A percentile compares a stretch with the other conserved stretches of the same genome.
These are phyloP conservation scores for Xylariomycetidae sp. DNA, from an alignment of 2,329 filamentous ascomycete genomes.

Conservation along the genomic window DNA sequence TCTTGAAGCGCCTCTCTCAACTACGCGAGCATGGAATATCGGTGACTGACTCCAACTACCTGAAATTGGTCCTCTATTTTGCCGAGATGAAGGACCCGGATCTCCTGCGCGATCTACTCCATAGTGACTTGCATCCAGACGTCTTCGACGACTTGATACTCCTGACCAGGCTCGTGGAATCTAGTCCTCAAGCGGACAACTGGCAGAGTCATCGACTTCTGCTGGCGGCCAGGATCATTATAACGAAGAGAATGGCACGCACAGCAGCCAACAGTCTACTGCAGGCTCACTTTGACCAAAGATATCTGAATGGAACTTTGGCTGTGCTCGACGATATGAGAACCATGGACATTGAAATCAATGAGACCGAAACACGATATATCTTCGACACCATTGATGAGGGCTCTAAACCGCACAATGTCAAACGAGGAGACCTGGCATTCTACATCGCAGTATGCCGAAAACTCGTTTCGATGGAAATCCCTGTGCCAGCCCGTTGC, in stretches of 20 bases:
- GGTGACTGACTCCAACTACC: constrained; percentile 60
- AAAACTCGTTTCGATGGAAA: constrained; percentile 33
- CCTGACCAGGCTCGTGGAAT: constrained; percentile 34
- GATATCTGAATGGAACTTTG: constrained; percentile 22
- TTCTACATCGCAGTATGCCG: constrained; percentile 31
- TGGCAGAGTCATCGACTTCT: constrained; percentile 39
- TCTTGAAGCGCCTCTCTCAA: constrained; percentile 56
- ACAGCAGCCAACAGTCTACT: constrained; percentile 31
- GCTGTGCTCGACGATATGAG: constrained; percentile 35
- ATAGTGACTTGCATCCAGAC: constrained; percentile 50
- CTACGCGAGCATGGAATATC: constrained; percentile 60
- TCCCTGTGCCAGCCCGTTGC: constrained; percentile 34
- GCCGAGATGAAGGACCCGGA: constrained; percentile 51
- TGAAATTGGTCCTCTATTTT: constrained; percentile 60
- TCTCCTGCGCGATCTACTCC: constrained; percentile 40
- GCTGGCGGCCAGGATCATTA: constrained; percentile 36
- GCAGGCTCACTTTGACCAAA: constrained; percentile 21
- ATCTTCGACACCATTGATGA: constrained; percentile 25
- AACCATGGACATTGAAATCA: constrained; percentile 27
- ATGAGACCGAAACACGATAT: constrained; percentile 21
- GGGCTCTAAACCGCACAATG: constrained; percentile 14
- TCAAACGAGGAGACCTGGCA: constrained; percentile 14
- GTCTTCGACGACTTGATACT: constrained; percentile 45
- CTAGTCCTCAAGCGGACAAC: constrained; percentile 32
- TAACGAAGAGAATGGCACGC: constrained; percentile 24